Base-by-base conservation (phyloP, 169 alveolate genomes). In the Cryptosporidium parvum region DNA sequence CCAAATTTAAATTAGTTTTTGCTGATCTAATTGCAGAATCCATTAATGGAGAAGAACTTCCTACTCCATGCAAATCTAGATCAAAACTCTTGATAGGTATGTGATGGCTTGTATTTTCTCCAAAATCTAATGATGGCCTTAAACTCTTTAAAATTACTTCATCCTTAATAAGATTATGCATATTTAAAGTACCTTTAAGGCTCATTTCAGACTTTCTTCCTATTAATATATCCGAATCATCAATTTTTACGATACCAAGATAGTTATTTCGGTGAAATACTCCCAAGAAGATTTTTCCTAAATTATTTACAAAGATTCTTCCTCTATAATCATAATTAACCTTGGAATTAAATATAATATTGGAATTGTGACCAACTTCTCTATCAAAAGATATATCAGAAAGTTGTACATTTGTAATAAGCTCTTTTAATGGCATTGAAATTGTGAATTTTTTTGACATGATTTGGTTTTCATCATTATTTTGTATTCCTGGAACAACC, bases 271-370 rank as follows among this genome's bases (percentile, higher is more conserved):
- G 23, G 12, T 80, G 89, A 65, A 59, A 80, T 26, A 80, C 68
- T 23, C 89, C 89, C 33, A 59, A 42, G 35, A 80, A 80, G n/a
- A 80, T 65, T 48, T 80, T 80, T 61, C 89, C 89, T 16, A 80
- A 56, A 23, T 59, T 80, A 23, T 48, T 80, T 26, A 80, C 48
- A 16, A 80, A 62, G 35, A 80, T 45, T 62, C 73, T 61, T 29
- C 89, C 89, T 48, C 75, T 80, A 65, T 80, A 80, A 0, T 80
- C 89, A 51, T 80, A 80, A 3, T 75, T 39, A 8, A 48, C 52
- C 23, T 65, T 80, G 35, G 89, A 80, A 10, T n/a, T 33, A 7
- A 80, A 80, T 18, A 44, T 39, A 42, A 80, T 62, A 42, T 59
- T 80, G 61, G 89, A 62, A 53, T 80, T 59, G 29, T 62, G 45